Conservation (phyloP, 306 rosid genomes). For the Malus sylvestris region DNA sequence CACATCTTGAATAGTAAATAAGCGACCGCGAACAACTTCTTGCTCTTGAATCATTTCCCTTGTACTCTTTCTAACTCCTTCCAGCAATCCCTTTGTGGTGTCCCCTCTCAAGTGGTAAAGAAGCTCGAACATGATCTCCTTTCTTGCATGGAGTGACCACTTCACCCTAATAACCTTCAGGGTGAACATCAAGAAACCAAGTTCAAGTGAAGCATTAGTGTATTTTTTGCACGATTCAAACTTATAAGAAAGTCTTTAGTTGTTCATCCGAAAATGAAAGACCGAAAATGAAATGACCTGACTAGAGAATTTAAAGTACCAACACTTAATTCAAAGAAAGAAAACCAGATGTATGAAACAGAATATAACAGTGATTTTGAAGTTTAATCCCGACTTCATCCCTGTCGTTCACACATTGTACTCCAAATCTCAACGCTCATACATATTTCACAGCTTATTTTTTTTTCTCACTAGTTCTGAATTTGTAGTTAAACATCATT, state of each 20-base stretch:
- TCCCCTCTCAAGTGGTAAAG: conserved; percentile 58
- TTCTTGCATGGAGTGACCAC: conserved; percentile 75
- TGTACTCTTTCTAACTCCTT: conserved; percentile 42
- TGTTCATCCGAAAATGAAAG: not conserved
- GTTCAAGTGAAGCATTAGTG: not conserved
- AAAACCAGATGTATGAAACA: not conserved
- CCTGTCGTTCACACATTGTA: too few relatives aligned
- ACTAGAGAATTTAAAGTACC: not conserved
- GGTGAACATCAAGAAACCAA: not conserved
- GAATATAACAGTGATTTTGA: not conserved
- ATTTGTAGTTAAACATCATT: not conserved
- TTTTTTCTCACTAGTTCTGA: not conserved
- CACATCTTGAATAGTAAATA: conserved; percentile 73
- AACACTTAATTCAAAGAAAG: not conserved
- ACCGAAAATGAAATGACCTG: not conserved
- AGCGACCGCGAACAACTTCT: conserved; percentile 63
- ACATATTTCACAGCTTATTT: too few relatives aligned
- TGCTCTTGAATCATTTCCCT: conserved; percentile 67
- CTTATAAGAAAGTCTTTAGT: not conserved
- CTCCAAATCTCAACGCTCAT: too few relatives aligned
- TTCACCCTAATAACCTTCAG: conserved; percentile 71
- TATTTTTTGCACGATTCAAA: not conserved
- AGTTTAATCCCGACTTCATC: not conserved
- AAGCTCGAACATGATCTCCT: conserved; percentile 63
- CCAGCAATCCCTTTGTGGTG: conserved; percentile 39